A percentile compares a stretch with the other conserved stretches of the same genome.
phyloP scores from a whole-genome alignment of 1,284 basidiomycete genomes.

The Caloboletus firmus region DNA sequence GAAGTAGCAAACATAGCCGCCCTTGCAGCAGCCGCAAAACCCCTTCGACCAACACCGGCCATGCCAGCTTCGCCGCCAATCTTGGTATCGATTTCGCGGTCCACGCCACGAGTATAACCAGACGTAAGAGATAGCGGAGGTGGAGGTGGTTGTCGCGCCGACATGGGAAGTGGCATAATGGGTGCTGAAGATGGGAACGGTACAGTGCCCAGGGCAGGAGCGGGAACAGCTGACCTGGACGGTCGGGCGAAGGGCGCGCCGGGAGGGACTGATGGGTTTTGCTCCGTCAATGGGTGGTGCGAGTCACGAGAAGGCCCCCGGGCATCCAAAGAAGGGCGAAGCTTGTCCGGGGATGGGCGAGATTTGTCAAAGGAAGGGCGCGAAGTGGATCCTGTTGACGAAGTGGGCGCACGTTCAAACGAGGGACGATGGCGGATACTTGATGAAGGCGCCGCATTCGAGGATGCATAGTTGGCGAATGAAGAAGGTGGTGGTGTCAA shows the following conservation, averaged over 20 bases:
- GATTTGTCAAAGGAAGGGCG: slow-evolving; percentile 17
- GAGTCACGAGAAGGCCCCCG: slow-evolving; percentile 21
- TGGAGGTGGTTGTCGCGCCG: slow-evolving; percentile 23
- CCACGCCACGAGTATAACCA: slow-evolving; percentile 1
- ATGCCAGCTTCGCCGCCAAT: slow-evolving; percentile 81
- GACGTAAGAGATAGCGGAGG: slow-evolving; percentile 16
- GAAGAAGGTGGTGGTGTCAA: slow-evolving; percentile 14
- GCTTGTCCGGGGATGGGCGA: slow-evolving; percentile 16
- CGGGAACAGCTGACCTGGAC: slow-evolving; percentile 9
- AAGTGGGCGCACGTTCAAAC: slow-evolving; percentile 16
- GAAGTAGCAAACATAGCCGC: slow-evolving; percentile 58
- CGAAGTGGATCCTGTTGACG: slow-evolving; percentile 15
- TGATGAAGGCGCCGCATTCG: slow-evolving; percentile 14
- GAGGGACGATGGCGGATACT: slow-evolving; percentile 14
- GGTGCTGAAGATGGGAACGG: slow-evolving; percentile 20
- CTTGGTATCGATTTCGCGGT: slow-evolving; percentile 56
- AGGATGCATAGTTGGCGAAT: slow-evolving; percentile 5
- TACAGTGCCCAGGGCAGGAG: slow-evolving; percentile 5
- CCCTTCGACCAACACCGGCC: slow-evolving; percentile 85
- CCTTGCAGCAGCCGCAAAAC: slow-evolving; percentile 77
- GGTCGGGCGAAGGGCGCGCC: slow-evolving; percentile 2
- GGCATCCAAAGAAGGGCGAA: slow-evolving; percentile 11
- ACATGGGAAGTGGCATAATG: neutral
- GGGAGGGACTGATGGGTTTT: neutral
- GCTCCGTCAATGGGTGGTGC: slow-evolving; percentile 6